These are phyloP conservation scores for Astrothelium macrocarpum DNA, from an alignment of 495 filamentous ascomycete species.

Conservation along the genomic window DNA sequence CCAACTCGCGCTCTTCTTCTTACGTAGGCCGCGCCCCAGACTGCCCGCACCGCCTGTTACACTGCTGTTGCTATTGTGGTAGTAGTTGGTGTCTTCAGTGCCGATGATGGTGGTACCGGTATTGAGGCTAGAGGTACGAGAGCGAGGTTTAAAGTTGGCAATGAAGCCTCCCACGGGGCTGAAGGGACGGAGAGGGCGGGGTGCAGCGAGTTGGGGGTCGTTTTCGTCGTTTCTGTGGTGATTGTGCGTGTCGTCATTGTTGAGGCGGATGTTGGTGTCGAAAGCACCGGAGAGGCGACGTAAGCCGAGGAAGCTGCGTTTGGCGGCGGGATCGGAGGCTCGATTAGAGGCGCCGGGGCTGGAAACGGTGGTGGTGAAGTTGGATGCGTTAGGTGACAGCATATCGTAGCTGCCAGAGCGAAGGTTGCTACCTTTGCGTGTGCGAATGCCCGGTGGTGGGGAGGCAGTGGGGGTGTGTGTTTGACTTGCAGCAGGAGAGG, in stretches of 20 bases:
- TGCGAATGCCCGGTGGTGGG: neutral
- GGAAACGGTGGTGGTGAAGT: slow-evolving; percentile 1
- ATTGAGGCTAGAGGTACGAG: neutral
- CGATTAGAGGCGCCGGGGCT: neutral
- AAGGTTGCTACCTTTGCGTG: neutral
- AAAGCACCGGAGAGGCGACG: slow-evolving; percentile 1
- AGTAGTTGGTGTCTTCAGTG: neutral
- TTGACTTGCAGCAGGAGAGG: neutral
- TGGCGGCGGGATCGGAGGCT: neutral
- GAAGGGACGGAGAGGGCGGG: neutral
- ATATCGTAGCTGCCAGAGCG: neutral
- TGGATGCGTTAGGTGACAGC: neutral
- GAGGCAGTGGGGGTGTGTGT: neutral
- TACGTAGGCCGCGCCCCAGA: neutral
- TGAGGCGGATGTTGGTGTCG: slow-evolving; percentile 1
- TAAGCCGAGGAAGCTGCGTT: neutral
- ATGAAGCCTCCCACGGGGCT: slow-evolving; percentile 1
- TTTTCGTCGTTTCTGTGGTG: neutral
- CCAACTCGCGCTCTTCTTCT: slow-evolving; percentile 2
- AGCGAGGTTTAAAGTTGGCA: neutral
- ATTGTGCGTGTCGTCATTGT: neutral
- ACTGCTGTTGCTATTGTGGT: neutral
- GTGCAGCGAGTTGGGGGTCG: neutral
- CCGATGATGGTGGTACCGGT: neutral
- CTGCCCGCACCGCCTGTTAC: neutral